These are phyloP conservation scores for Aechmea fasciata DNA, from an alignment of 176 grass and related monocot species.

Conservation along the genomic window DNA sequence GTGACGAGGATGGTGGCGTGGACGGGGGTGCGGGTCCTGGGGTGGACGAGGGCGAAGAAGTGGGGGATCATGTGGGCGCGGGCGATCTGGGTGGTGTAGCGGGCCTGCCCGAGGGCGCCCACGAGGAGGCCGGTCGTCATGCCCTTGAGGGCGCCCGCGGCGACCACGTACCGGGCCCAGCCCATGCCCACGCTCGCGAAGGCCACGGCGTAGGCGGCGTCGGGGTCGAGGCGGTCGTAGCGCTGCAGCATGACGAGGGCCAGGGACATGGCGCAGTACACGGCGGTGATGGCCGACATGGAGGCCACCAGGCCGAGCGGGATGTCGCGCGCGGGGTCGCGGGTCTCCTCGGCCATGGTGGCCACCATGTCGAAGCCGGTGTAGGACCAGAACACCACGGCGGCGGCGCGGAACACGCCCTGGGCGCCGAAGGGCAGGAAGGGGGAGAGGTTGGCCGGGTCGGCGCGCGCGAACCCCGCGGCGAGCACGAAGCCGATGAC, in stretches of 20 bases:
- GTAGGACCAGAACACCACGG: slow-evolving; percentile 19
- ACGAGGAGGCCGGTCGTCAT: slow-evolving; percentile 19
- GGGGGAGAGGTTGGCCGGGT: slow-evolving; percentile 3
- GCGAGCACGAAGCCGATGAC: slow-evolving; percentile 16
- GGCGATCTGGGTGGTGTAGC: slow-evolving; percentile 20
- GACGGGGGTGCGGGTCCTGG: slow-evolving; percentile 8
- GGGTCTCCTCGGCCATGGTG: slow-evolving; percentile 20
- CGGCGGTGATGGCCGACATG: slow-evolving; percentile 4
- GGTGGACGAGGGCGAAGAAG: slow-evolving; percentile 9
- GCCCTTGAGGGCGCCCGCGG: slow-evolving; percentile 19
- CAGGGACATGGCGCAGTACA: slow-evolving; percentile 3
- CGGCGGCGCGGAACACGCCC: slow-evolving; percentile 8
- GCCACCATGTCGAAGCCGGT: slow-evolving; percentile 17
- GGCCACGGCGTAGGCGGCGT: slow-evolving; percentile 13
- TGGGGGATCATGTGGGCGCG: slow-evolving; percentile 14
- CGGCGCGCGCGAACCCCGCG: slow-evolving; percentile 9
- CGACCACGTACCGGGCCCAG: slow-evolving; percentile 22
- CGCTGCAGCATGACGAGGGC: slow-evolving; percentile 16
- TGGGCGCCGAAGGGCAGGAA: slow-evolving; percentile 12
- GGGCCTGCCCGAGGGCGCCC: slow-evolving; percentile 15
- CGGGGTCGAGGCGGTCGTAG: slow-evolving; percentile 5
- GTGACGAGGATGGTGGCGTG: slow-evolving; percentile 16
- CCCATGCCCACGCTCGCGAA: slow-evolving; percentile 7
- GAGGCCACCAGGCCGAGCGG: slow-evolving; percentile 9
- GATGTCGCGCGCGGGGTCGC: slow-evolving; percentile 15